Percentiles rank a stretch among this genome's conserved stretches.
These are phyloP conservation scores for Penicillium cosmopolitanum DNA, from an alignment of 495 filamentous ascomycete genomes.

Conservation along the genomic window DNA sequence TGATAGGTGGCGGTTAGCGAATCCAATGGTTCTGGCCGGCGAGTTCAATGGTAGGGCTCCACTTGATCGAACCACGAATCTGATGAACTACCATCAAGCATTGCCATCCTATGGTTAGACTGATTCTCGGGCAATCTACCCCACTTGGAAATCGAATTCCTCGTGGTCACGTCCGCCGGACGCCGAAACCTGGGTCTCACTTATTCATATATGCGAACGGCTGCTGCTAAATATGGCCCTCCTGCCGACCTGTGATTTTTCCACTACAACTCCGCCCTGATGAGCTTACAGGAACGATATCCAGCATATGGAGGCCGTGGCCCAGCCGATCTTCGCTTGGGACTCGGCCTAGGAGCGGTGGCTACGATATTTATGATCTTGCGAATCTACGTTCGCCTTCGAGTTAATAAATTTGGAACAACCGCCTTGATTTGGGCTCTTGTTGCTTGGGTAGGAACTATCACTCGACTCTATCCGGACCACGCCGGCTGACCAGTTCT, in stretches of 20 bases:
- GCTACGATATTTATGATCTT: constrained; percentile 31
- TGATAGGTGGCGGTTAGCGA: constrained; percentile 1
- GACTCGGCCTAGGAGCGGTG: constrained; percentile 23
- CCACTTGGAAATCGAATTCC: constrained; percentile 4
- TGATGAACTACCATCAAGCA: constrained; percentile 1
- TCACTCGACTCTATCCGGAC: neutral
- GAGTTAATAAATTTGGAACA: constrained; percentile 32
- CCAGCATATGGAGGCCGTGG: constrained; percentile 31
- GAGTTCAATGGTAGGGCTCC: constrained; percentile 4
- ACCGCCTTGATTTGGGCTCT: constrained; percentile 26
- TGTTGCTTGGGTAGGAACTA: constrained; percentile 25
- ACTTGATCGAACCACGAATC: constrained; percentile 4
- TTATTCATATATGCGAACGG: neutral
- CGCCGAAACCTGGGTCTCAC: neutral
- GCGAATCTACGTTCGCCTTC: constrained; percentile 30
- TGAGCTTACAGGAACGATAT: constrained; percentile 18
- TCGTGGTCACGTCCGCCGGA: neutral
- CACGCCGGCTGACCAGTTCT: neutral
- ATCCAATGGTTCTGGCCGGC: constrained; percentile 7
- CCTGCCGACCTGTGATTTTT: constrained; percentile 3
- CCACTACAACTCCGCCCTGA: neutral
- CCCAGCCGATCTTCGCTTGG: constrained; percentile 26
- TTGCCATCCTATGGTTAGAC: constrained; percentile 8
- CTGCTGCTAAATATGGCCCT: constrained; percentile 7
- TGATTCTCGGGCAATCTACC: neutral